Percentiles rank a stretch among this genome's conserved stretches.
Conservation (phyloP, 2,329 filamentous ascomycete species). For the Stemphylium beticola region DNA sequence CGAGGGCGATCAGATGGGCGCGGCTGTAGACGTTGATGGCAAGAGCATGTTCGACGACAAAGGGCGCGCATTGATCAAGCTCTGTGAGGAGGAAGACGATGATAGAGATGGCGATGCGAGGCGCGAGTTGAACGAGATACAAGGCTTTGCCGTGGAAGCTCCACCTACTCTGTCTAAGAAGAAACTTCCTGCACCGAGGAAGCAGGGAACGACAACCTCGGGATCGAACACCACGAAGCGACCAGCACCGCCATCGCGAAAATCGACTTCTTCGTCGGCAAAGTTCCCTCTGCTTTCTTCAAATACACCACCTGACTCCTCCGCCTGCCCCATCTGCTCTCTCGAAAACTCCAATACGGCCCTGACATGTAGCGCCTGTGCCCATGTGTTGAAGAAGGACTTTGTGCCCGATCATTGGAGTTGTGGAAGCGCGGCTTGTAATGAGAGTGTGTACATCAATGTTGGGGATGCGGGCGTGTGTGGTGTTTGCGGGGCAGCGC, state of each 20-base stretch:
- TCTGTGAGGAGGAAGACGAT: constrained; percentile 73
- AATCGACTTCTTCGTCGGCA: background rate
- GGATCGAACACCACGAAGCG: background rate
- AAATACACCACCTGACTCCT: background rate
- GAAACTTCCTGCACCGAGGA: background rate
- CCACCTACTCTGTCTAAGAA: too few species aligned
- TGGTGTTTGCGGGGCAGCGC: constrained; percentile 66
- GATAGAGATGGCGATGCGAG: constrained; percentile 40
- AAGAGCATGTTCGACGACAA: constrained; percentile 68
- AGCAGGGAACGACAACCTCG: background rate
- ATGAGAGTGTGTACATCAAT: constrained; percentile 67
- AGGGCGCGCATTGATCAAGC: constrained; percentile 70
- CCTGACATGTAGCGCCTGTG: constrained; percentile 71
- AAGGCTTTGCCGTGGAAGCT: constrained; percentile 48
- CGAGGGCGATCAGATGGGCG: constrained; percentile 50
- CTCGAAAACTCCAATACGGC: constrained; percentile 63
- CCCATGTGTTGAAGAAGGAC: constrained; percentile 68
- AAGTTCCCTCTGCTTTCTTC: background rate
- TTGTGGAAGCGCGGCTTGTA: constrained; percentile 65
- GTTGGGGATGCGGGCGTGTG: constrained; percentile 72
- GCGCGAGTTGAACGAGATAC: constrained; percentile 72
- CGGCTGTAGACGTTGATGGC: constrained; percentile 70
- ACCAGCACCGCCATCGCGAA: background rate
- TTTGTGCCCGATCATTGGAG: constrained; percentile 67
- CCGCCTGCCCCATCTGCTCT: constrained; percentile 69